phyloP scores from a whole-genome alignment of 1,284 basidiomycete genomes.

The Quambalaria eucalypti region DNA sequence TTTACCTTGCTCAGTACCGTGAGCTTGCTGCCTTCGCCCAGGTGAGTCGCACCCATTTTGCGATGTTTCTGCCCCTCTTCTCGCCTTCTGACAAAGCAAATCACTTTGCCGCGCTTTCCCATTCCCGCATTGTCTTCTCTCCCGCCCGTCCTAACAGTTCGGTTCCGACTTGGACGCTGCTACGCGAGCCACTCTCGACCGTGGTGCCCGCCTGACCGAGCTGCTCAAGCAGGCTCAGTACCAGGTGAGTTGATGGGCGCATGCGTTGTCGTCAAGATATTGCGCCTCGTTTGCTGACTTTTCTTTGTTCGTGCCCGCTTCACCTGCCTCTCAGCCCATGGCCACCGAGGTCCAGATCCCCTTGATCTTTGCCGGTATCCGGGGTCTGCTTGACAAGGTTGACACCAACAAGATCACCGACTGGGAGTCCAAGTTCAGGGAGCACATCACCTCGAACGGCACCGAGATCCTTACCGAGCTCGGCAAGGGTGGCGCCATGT shows the following conservation, averaged over 20 bases:
- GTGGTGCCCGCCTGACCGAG: slow-evolving; percentile 96
- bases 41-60: too few relatives aligned
- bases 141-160: slow-evolving; percentile 97
- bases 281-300: too few relatives aligned
- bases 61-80: too few relatives aligned
- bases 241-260: too few relatives aligned
- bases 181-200: slow-evolving; percentile 70
- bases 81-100: too few relatives aligned
- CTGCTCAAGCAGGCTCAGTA: slow-evolving; percentile 99
- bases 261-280: too few relatives aligned
- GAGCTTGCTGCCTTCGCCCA: too few relatives aligned
- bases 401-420: slow-evolving; percentile 86
- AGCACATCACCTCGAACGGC: slow-evolving; percentile 52
- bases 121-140: too few relatives aligned
- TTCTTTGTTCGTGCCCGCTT: too few relatives aligned
- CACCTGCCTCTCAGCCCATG: too few relatives aligned
- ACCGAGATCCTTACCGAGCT: slow-evolving; percentile 55
- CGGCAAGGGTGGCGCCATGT: slow-evolving; percentile 68
- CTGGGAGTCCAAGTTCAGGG: slow-evolving; percentile 83
- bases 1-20: slow-evolving; percentile 99
- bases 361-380: slow-evolving; percentile 97
- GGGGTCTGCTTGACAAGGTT: slow-evolving; percentile 64
- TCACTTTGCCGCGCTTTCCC: too few relatives aligned
- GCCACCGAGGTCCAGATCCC: slow-evolving; percentile 93
- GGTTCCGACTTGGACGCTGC: slow-evolving; percentile 99